These are phyloP conservation scores for Ceratocystis cubensis DNA, from an alignment of 2,329 filamentous ascomycete species.

Conservation along the genomic window DNA sequence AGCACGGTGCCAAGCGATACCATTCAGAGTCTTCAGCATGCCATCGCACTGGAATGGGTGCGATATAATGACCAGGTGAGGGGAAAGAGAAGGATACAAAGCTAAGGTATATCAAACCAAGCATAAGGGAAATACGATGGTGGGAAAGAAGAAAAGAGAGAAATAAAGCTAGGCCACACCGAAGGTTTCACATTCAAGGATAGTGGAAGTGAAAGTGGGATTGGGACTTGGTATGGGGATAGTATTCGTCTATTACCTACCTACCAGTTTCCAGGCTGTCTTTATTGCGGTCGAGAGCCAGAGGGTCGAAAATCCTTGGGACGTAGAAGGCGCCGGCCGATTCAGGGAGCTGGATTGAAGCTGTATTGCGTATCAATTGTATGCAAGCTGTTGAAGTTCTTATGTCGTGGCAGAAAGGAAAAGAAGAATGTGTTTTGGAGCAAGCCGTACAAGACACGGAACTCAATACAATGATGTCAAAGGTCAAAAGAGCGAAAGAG, in stretches of 20 bases:
- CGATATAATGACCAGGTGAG: conserved; percentile 5
- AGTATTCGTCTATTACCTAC: conserved; percentile 8
- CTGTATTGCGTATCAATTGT: neutral
- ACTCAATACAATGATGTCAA: neutral
- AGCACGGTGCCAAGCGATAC: conserved; percentile 10
- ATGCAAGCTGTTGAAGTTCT: neutral
- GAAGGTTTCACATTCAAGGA: conserved; percentile 6
- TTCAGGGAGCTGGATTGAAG: neutral
- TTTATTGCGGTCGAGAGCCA: conserved; percentile 9
- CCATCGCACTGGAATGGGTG: conserved; percentile 5
- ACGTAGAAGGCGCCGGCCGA: neutral
- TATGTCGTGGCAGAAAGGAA: neutral
- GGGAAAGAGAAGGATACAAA: neutral
- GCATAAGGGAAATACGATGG: neutral
- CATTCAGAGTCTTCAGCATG: conserved; percentile 5
- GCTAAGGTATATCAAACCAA: conserved; percentile 2
- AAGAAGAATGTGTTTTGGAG: neutral
- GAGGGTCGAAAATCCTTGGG: neutral
- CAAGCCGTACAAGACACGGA: neutral
- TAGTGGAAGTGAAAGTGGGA: neutral
- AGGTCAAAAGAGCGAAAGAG: neutral
- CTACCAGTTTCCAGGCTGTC: conserved; percentile 6
- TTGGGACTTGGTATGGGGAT: neutral
- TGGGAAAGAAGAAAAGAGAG: conserved; percentile 7
- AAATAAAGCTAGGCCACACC: conserved; percentile 3